Base-by-base conservation (phyloP, 169 alveolate genomes). In the Babesia caballi region DNA sequence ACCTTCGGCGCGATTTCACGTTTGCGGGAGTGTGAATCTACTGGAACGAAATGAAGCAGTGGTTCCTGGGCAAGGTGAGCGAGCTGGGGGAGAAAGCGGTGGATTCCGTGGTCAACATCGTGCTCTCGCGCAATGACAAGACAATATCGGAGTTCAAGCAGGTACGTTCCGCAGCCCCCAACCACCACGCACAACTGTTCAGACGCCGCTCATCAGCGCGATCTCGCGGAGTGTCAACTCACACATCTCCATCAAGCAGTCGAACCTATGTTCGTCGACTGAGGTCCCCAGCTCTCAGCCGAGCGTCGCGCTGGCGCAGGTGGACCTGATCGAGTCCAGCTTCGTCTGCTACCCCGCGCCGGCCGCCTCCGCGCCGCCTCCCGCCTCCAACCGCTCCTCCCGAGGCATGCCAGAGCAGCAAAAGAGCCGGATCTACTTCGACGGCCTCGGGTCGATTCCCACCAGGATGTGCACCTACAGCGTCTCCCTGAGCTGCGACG, bases 21-120 rank as follows among this genome's bases (percentile, higher is more conserved):
- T 17, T 41, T 23, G 19, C 38, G 27, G 36, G 23, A 38, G 44
- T 59, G 41, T 9, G 15, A 11, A 41, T 8, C 6, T 66, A 66
- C 32, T 12, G 17, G 23, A 11, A 27, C 46, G 42, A 72, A 23
- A 76, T 78, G 87, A 78, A 78, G 75, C 42, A 66, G 36, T 78
- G 87, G 87, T 44, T 78, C 42, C 30, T 51, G 57, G 59, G 77
- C 17, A 78, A 78, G 49, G 78, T 78, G 25, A 78, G 46, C 52
- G 87, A 78, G 40, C 52, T 78, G 63, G 87, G 87, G 61, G 87
- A 78, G 66, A 78, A 78, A 40, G 87, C 87, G 66, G 87, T 78
- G 65, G 87, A 78, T 78, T 78, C 87, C 42, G 71, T 78, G 46
- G 83, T 78, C 42, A 78, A 78, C 63, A 53, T 78, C 44, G 73